Evolutionary conservation across 73 alveolate species (phyloP).

Genomic region (Effrenium voratum): DNA sequence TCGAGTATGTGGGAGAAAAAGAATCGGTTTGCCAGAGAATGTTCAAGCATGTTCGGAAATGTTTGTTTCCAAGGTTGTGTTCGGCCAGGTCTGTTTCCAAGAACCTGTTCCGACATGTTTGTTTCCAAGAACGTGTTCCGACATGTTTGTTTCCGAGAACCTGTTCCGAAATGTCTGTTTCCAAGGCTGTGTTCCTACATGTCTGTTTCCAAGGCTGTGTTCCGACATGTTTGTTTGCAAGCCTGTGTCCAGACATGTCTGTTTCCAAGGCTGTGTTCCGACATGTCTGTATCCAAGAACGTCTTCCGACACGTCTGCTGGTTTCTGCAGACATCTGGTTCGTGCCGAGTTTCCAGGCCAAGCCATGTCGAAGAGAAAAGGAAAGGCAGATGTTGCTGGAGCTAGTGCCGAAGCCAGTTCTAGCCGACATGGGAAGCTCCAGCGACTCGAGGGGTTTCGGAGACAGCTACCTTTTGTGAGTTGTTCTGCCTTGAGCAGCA

Average conservation of each 20-base stretch:
- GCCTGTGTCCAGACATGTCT: too few relatives aligned
- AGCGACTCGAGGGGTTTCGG: background rate
- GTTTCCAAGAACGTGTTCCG: background rate
- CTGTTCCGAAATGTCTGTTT: background rate
- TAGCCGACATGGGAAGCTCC: background rate
- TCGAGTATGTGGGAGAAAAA: too few relatives aligned
- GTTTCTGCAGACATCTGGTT: background rate
- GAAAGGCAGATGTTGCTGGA: background rate
- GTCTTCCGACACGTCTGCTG: background rate
- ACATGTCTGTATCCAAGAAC: too few relatives aligned
- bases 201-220: too few relatives aligned
- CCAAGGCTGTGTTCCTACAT: background rate
- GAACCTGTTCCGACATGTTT: background rate
- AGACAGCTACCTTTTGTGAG: slow-evolving; percentile 3
- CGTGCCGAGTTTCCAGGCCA: background rate
- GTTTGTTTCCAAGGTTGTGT: background rate
- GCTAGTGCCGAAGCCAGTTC: background rate
- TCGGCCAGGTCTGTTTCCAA: too few relatives aligned
- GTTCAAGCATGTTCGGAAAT: too few relatives aligned
- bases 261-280: background rate
- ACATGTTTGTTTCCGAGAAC: too few relatives aligned
- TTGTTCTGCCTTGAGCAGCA: background rate
- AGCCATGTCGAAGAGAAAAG: background rate
- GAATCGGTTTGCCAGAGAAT: background rate
- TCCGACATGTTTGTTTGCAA: background rate